A percentile compares a stretch with the other conserved stretches of the same genome.
Conservation (phyloP, 164 flowering plant genomes). For the Vitis rupestris region DNA sequence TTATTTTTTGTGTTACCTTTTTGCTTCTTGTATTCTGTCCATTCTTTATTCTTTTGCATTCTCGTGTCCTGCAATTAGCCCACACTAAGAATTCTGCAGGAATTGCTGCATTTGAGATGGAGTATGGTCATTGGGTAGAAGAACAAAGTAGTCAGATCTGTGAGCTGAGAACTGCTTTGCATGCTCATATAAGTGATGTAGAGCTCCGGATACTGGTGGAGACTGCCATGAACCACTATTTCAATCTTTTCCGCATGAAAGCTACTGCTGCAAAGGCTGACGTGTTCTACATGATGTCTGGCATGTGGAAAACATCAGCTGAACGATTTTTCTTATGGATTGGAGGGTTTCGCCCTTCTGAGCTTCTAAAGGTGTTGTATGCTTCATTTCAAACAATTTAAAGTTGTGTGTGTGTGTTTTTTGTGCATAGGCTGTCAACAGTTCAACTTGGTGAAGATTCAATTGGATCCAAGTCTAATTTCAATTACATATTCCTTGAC, state of each 20-base stretch:
- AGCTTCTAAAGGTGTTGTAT: slow-evolving; percentile 72
- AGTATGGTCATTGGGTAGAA: slow-evolving; percentile 84
- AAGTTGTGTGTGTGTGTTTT: no score
- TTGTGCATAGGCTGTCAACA: no score
- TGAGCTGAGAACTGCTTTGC: slow-evolving; percentile 65
- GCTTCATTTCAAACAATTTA: neutral
- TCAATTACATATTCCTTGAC: no score
- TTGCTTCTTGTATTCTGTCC: neutral
- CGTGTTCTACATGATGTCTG: slow-evolving; percentile 83
- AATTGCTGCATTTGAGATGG: slow-evolving; percentile 71
- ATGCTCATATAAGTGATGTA: slow-evolving; percentile 47
- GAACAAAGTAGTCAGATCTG: slow-evolving; percentile 57
- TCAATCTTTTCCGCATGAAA: slow-evolving; percentile 78
- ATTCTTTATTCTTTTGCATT: neutral
- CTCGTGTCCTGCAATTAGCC: slow-evolving; percentile 1
- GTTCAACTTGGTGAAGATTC: no score
- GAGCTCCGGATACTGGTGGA: slow-evolving; percentile 70
- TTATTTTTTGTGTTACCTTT: neutral
- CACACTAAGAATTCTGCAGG: slow-evolving; percentile 39
- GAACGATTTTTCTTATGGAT: slow-evolving; percentile 93
- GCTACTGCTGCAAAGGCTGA: slow-evolving; percentile 73
- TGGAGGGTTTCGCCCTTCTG: slow-evolving; percentile 97
- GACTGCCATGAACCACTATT: slow-evolving; percentile 65
- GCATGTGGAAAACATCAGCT: slow-evolving; percentile 86
- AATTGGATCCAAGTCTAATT: no score